A percentile compares a stretch with the other conserved stretches of the same genome.
These are phyloP conservation scores for Pleochaeta shiraiana DNA, from an alignment of 2,329 filamentous ascomycete species.

Conservation along the genomic window DNA sequence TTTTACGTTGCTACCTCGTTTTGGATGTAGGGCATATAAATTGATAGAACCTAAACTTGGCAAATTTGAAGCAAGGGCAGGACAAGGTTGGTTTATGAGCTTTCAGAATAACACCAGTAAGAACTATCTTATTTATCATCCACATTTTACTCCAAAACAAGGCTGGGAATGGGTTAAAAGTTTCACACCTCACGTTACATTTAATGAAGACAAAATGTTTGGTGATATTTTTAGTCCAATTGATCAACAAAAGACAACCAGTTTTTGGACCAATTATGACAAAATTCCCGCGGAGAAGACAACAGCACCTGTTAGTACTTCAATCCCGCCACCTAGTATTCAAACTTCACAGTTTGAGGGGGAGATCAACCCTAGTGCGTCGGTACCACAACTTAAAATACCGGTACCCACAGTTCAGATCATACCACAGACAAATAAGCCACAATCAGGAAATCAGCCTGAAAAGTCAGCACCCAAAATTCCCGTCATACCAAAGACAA, in stretches of 20 bases:
- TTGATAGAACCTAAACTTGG: neutral
- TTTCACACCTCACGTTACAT: neutral
- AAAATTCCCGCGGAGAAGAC: neutral
- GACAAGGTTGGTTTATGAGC: neutral
- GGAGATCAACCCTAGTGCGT: neutral
- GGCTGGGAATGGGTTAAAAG: neutral
- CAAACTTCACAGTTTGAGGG: slow-evolving; percentile 1
- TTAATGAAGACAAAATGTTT: neutral
- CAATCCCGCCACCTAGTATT: neutral
- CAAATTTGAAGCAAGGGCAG: neutral
- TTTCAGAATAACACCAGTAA: neutral
- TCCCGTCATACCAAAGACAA: neutral
- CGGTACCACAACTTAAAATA: too few species aligned
- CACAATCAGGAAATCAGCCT: too few species aligned
- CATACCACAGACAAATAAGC: too few species aligned
- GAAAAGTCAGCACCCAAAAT: neutral
- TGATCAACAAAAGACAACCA: neutral
- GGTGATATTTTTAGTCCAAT: neutral
- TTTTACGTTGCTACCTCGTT: neutral
- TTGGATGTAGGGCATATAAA: neutral
- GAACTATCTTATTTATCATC: neutral
- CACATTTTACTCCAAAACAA: neutral
- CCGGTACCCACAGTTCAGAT: too few species aligned
- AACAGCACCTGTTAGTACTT: neutral
- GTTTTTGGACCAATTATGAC: neutral